Evolutionary conservation across 1,284 basidiomycete species (phyloP).

Genomic region (Cronartium quercuum): DNA sequence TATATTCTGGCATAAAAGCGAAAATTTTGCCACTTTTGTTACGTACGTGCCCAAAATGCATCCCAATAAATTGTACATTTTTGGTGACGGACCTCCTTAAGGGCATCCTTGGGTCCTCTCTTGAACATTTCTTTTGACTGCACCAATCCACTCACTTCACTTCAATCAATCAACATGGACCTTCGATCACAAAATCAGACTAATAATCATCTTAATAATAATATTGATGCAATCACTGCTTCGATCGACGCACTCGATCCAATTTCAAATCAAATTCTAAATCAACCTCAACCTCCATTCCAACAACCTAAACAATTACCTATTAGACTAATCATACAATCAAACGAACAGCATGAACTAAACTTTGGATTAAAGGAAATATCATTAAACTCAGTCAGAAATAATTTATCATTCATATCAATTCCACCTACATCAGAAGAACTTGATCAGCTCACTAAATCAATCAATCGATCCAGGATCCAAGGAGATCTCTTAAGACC

Average conservation of each 20-base stretch:
- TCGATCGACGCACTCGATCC: not conserved
- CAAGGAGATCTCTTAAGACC: not conserved
- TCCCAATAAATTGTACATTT: too few species aligned
- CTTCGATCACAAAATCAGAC: too few species aligned
- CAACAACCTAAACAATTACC: not conserved
- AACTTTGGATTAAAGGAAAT: conserved; percentile 7
- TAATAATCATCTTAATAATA: too few species aligned
- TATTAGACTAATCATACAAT: conserved; percentile 5
- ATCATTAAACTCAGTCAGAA: conserved; percentile 5
- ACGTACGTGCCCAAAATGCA: too few species aligned
- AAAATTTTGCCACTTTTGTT: too few species aligned
- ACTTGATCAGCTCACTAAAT: not conserved
- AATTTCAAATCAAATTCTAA: not conserved
- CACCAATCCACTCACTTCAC: not conserved
- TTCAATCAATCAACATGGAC: not conserved
- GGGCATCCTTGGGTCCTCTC: too few species aligned
- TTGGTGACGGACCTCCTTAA: too few species aligned
- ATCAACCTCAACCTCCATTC: not conserved
- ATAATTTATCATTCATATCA: conserved; percentile 8
- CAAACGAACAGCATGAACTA: conserved; percentile 8
- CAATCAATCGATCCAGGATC: conserved; percentile 8
- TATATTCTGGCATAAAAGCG: too few species aligned
- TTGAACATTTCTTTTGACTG: too few species aligned
- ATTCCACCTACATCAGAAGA: not conserved
- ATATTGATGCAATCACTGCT: too few species aligned